Evolutionary conservation across 176 grass and related monocot species (phyloP).

Genomic region (Oryza australiensis): DNA sequence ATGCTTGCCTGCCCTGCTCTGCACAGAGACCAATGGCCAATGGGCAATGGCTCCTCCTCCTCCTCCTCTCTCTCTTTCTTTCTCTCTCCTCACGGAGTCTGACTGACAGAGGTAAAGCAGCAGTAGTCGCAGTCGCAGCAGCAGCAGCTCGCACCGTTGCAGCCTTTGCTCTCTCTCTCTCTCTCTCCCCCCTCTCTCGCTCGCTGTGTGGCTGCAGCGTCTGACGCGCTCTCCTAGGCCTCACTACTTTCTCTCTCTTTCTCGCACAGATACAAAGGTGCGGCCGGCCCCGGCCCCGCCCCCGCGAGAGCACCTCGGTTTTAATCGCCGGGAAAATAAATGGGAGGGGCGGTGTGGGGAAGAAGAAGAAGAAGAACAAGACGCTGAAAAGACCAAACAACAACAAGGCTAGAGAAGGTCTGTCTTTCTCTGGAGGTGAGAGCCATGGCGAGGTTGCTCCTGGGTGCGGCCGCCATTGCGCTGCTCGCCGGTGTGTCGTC

Average conservation of each 20-base stretch:
- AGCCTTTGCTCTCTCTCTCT: constrained; percentile 2
- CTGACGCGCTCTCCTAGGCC: constrained; percentile 17
- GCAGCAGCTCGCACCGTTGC: neutral
- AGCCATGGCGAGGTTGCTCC: constrained; percentile 32
- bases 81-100: neutral
- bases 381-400: no score
- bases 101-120: constrained; percentile 1
- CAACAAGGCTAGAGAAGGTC: neutral
- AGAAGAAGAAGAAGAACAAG: no score
- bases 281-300: no score
- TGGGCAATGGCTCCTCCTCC: neutral
- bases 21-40: neutral
- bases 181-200: neutral
- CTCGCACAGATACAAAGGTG: constrained; percentile 5
- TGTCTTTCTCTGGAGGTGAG: neutral
- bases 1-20: neutral
- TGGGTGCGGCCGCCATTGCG: constrained; percentile 7
- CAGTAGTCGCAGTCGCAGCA: neutral
- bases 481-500: constrained; percentile 13
- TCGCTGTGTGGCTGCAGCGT: neutral
- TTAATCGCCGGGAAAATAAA: constrained; percentile 37
- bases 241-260: neutral
- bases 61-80: neutral
- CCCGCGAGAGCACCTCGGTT: neutral
- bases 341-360: neutral